Percentiles rank a stretch among this genome's conserved stretches.
Conservation (phyloP, 129 eudicot genomes). For the Helichrysum umbraculigerum region DNA sequence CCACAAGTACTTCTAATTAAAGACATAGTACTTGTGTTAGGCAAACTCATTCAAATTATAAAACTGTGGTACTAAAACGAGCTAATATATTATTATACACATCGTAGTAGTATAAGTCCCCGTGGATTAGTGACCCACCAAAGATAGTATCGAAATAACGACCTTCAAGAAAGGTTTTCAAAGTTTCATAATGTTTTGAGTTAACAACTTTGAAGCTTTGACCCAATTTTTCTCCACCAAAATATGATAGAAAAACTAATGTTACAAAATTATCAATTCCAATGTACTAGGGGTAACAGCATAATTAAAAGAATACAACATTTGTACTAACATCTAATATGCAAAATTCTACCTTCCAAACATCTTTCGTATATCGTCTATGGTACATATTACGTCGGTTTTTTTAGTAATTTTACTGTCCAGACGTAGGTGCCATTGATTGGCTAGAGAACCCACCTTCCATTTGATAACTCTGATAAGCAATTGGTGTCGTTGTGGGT, state of each 20-base stretch:
- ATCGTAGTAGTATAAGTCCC: background rate
- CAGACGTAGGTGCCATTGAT: slow-evolving; percentile 68
- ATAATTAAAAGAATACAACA: background rate
- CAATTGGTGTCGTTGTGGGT: slow-evolving; percentile 36
- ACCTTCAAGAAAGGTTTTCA: too few relatives aligned
- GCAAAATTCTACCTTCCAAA: background rate
- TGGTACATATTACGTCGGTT: background rate
- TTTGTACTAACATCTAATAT: background rate
- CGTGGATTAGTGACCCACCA: too few relatives aligned
- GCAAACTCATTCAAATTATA: background rate
- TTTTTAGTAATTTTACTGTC: slow-evolving; percentile 37
- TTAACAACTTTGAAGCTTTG: background rate
- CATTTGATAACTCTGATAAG: slow-evolving; percentile 59
- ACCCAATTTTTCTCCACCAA: background rate
- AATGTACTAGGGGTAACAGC: background rate
- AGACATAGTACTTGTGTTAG: background rate
- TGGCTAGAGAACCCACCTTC: slow-evolving; percentile 74
- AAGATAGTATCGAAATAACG: too few relatives aligned
- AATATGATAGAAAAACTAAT: background rate
- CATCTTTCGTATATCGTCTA: background rate
- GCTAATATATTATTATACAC: background rate
- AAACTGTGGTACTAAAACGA: background rate
- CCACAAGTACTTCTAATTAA: background rate
- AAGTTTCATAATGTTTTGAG: background rate
- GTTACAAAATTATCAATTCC: background rate